Evolutionary conservation across 2,329 filamentous ascomycete genomes (phyloP).

Genomic region (Escovopsis sp.): DNA sequence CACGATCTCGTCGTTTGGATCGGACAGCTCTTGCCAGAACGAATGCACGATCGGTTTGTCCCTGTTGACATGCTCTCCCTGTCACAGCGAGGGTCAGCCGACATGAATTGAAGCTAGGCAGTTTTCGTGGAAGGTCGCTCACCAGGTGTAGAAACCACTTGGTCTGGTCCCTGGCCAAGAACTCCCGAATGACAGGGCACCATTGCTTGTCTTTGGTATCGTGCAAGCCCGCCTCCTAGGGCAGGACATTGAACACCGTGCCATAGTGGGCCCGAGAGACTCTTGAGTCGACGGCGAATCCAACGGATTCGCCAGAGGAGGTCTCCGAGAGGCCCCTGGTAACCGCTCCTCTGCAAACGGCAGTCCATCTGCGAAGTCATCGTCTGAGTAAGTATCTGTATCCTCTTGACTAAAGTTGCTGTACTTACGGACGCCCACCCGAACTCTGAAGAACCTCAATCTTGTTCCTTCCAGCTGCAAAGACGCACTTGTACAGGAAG

Average conservation of each 20-base stretch:
- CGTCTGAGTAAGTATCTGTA: not conserved
- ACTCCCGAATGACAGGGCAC: not conserved
- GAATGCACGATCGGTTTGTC: not conserved
- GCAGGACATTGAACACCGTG: accelerated
- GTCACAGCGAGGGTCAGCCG: not conserved
- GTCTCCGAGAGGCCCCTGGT: constrained; percentile 9
- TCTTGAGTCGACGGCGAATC: constrained; percentile 8
- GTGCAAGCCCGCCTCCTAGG: constrained; percentile 6
- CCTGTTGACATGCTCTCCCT: constrained; percentile 3
- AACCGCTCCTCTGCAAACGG: constrained; percentile 21
- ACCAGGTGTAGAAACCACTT: constrained; percentile 16
- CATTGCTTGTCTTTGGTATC: constrained; percentile 5
- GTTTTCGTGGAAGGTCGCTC: not conserved
- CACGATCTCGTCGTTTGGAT: constrained; percentile 1
- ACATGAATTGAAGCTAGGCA: too few relatives aligned
- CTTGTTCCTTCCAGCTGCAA: not conserved
- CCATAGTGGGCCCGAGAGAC: constrained; percentile 18
- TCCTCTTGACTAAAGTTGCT: not conserved
- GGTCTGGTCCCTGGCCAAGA: constrained; percentile 9
- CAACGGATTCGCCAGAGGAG: not conserved
- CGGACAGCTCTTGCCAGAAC: constrained; percentile 6
- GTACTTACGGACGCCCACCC: constrained; percentile 20
- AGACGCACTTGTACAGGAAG: constrained; percentile 14
- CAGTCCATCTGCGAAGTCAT: constrained; percentile 16
- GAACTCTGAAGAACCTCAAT: constrained; percentile 16